These are phyloP conservation scores for Periconia sp. DNA, from an alignment of 2,329 filamentous ascomycete genomes.

Conservation along the genomic window DNA sequence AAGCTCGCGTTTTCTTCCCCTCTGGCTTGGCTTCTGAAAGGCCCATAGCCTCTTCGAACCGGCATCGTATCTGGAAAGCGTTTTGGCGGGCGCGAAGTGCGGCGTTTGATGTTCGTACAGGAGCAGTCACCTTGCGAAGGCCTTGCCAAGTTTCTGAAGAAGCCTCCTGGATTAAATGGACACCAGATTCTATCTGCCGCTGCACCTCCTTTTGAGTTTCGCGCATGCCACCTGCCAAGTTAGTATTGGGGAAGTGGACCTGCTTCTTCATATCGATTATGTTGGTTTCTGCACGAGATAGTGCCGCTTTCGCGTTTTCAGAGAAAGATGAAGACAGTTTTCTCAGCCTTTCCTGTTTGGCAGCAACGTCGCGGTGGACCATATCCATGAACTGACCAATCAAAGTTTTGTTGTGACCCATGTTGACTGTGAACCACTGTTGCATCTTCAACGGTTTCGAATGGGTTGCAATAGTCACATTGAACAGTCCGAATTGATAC, in stretches of 20 bases:
- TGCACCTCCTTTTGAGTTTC: conserved; percentile 12
- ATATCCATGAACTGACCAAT: conserved; percentile 23
- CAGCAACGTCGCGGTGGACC: conserved; percentile 18
- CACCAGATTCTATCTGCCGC: conserved; percentile 7
- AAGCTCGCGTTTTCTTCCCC: conserved; percentile 25
- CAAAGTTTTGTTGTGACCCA: conserved; percentile 36
- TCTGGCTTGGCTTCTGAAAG: conserved; percentile 11
- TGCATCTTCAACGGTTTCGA: conserved; percentile 38
- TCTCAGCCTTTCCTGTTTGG: conserved; percentile 21
- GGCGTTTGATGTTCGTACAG: conserved; percentile 27
- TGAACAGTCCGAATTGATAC: conserved; percentile 52
- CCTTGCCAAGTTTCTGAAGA: conserved; percentile 24
- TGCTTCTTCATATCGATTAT: conserved; percentile 6
- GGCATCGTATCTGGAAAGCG: conserved; percentile 31
- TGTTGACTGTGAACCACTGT: conserved; percentile 34
- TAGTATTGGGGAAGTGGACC: conserved; percentile 1
- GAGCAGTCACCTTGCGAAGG: conserved; percentile 25
- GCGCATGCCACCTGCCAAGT: not conserved
- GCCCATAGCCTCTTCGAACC: conserved; percentile 22
- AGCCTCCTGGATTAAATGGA: conserved; percentile 16
- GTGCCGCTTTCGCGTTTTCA: conserved; percentile 12
- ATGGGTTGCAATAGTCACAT: conserved; percentile 48
- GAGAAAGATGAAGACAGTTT: conserved; percentile 22
- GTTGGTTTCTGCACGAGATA: conserved; percentile 8
- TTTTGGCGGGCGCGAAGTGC: conserved; percentile 32